phyloP scores from a whole-genome alignment of 768 basidiomycete species.

The Basidioascus undulatus region DNA sequence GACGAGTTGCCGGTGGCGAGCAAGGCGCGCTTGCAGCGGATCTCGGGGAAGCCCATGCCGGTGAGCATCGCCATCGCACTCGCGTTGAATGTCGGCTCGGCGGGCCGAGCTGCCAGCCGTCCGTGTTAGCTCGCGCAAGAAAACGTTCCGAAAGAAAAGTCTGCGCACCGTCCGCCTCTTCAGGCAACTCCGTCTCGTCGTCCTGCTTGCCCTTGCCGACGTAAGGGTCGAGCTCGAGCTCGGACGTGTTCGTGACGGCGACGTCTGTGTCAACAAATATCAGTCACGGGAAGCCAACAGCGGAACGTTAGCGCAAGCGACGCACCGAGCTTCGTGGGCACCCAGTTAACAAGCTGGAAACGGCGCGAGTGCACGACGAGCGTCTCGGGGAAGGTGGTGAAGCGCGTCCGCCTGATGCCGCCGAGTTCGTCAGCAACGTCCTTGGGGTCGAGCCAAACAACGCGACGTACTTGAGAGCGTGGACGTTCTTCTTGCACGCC shows the following conservation, averaged over 20 bases:
- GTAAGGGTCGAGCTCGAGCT: conserved; percentile 38
- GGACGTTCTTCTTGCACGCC: conserved; percentile 38
- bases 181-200: conserved; percentile 43
- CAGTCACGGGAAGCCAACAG: neutral
- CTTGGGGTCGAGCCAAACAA: neutral
- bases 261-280: conserved; percentile 34
- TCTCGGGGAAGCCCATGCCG: conserved; percentile 69
- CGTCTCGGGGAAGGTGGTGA: conserved; percentile 69
- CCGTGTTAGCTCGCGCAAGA: neutral
- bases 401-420: conserved; percentile 34
- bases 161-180: conserved; percentile 22
- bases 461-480: conserved; percentile 40
- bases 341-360: conserved; percentile 89
- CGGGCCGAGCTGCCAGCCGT: conserved; percentile 16
- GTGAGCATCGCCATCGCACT: conserved; percentile 51
- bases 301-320: neutral
- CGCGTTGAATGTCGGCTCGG: conserved; percentile 43
- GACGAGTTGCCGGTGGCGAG: conserved; percentile 55
- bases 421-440: neutral
- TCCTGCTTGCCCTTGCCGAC: conserved; percentile 44
- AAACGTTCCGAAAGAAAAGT: neutral
- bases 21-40: conserved; percentile 73
- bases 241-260: conserved; percentile 43
- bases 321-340: conserved; percentile 76
- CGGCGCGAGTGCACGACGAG: conserved; percentile 77